Evolutionary conservation across 2,329 filamentous ascomycete genomes (phyloP).

Genomic region (Fusarium setosum): DNA sequence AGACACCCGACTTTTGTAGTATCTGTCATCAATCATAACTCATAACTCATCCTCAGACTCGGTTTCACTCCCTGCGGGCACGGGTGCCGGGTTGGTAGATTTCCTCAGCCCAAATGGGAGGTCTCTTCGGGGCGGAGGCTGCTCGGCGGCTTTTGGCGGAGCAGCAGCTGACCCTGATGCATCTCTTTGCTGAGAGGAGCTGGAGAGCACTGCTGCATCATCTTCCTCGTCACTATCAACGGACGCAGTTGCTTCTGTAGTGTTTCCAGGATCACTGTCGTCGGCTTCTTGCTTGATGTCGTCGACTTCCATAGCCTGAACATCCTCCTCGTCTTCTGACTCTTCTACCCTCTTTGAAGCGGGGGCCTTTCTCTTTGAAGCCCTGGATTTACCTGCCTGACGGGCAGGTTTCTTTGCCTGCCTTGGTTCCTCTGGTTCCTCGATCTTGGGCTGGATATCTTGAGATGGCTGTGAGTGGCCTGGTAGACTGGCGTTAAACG

Average conservation of each 20-base stretch:
- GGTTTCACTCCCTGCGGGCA: constrained; percentile 56
- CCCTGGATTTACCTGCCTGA: constrained; percentile 52
- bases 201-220: constrained; percentile 35
- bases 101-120: constrained; percentile 59
- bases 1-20: neutral
- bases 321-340: constrained; percentile 54
- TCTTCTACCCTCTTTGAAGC: constrained; percentile 52
- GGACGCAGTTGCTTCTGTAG: constrained; percentile 54
- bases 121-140: constrained; percentile 52
- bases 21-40: constrained; percentile 29
- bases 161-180: constrained; percentile 1
- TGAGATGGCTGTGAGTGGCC: constrained; percentile 44
- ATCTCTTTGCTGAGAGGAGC: constrained; percentile 7
- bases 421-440: constrained; percentile 27
- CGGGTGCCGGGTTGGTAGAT: constrained; percentile 40
- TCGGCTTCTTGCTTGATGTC: constrained; percentile 48
- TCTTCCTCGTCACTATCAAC: constrained; percentile 57
- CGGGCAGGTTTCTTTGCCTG: constrained; percentile 38
- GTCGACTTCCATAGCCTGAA: constrained; percentile 65
- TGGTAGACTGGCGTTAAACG: constrained; percentile 51
- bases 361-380: constrained; percentile 62
- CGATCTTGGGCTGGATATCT: constrained; percentile 13
- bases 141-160: constrained; percentile 29
- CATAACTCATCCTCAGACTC: constrained; percentile 69
- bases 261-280: constrained; percentile 54